Evolutionary conservation across 495 filamentous ascomycete species (phyloP).

Genomic region (Pseudomonodictys pantanalensis): DNA sequence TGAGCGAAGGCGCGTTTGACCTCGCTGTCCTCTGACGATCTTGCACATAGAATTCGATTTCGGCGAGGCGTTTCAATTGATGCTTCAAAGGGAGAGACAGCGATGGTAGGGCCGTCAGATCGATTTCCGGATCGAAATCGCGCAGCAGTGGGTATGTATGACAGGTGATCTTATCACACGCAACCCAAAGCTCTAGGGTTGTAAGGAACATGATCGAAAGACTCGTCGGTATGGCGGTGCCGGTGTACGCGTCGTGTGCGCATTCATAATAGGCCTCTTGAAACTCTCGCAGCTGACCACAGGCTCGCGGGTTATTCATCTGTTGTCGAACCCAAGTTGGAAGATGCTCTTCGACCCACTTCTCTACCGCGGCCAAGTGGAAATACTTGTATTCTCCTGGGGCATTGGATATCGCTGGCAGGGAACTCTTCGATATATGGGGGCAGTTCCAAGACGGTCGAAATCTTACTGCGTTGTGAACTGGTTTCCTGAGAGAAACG

Average conservation of each 20-base stretch:
- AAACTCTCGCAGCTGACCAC: constrained; percentile 31
- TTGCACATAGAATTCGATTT: constrained; percentile 52
- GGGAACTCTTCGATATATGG: background rate
- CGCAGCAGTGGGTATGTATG: constrained; percentile 42
- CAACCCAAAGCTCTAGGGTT: constrained; percentile 62
- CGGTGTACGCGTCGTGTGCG: constrained; percentile 40
- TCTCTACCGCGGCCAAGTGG: constrained; percentile 38
- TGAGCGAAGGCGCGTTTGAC: constrained; percentile 36
- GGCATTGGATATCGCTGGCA: background rate
- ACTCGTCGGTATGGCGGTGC: constrained; percentile 45
- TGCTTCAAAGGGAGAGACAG: constrained; percentile 49
- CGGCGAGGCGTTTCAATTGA: constrained; percentile 52
- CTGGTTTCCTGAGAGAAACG: background rate
- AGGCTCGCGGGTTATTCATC: constrained; percentile 31
- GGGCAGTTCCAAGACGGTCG: background rate
- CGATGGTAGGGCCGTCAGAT: constrained; percentile 43
- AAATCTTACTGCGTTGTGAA: background rate
- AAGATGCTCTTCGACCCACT: constrained; percentile 46
- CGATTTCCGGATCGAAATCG: constrained; percentile 54
- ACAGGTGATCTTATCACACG: constrained; percentile 53
- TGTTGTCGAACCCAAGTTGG: constrained; percentile 42
- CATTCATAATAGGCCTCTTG: constrained; percentile 39
- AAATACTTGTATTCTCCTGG: constrained; percentile 1
- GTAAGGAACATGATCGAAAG: constrained; percentile 60
- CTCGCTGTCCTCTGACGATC: constrained; percentile 29